Base-by-base conservation (phyloP, 495 filamentous ascomycete genomes). In the Daldinia vernicosa region DNA sequence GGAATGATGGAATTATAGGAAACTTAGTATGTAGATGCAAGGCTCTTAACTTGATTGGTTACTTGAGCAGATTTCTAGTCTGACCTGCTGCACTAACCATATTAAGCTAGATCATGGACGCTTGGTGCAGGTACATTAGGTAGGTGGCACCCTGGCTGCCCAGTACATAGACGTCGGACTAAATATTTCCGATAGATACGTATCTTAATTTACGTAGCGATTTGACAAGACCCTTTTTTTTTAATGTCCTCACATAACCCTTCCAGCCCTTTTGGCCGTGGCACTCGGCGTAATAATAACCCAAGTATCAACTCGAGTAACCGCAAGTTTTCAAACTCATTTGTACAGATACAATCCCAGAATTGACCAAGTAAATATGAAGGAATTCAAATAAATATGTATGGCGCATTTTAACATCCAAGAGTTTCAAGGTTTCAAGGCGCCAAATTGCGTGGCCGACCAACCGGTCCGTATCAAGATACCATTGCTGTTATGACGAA, bases 1-100 rank as follows among this genome's bases (percentile, higher is more conserved):
- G 27, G 52, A 11, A 30, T 26, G 60, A 58, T 52, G 61, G 45
- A 53, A 53, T 53, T 53, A 9, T 33, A 60, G 53, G 57, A 56
- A 47, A 27, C 33, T 45, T 37, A 39, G 56, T 35, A 66, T 4
- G 22, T n/a, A 67, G 17, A 53, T 19, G 52, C 52, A 53, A 69
- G 52, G 59, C 53, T 56, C 19, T 65, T 50, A 14, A 71, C 30
- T 52, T 65, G 50, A 70, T 70, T 70, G 67, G 67, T 52, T 54
- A 24, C 24, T 26, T 59, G 30, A 24, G 30, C 8, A 22, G n/a
- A 56, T 56, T 56, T 17, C 53, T 4, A 24, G 30, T 32, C 30
- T 56, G 30, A 56, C 30, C 53, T 56, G 53, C 53, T 35, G 53
- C 30, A 19, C 53, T 56, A 56, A 56, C 53, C 26, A 53, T 53